These are phyloP conservation scores for Nicotiana obtusifolia DNA, from an alignment of 257 asterid genomes.

Conservation along the genomic window DNA sequence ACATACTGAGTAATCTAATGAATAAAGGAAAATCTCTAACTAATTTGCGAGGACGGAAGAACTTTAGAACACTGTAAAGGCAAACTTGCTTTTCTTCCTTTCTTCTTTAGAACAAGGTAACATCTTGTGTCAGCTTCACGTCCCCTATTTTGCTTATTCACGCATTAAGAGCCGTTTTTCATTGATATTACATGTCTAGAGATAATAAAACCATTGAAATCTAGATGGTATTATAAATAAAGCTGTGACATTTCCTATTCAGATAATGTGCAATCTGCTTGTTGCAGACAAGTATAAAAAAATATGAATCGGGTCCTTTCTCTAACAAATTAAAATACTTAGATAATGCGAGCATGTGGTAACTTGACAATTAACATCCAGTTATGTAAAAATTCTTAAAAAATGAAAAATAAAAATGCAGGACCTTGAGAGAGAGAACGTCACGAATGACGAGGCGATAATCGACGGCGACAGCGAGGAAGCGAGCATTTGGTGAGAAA, in stretches of 20 bases:
- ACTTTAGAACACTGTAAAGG: background rate
- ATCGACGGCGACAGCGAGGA: constrained; percentile 82
- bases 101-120: background rate
- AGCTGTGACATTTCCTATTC: background rate
- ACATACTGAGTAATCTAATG: background rate
- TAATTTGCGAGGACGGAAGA: background rate
- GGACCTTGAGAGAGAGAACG: constrained; percentile 80
- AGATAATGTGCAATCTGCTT: background rate
- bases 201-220: background rate
- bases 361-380: background rate
- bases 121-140: background rate
- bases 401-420: background rate
- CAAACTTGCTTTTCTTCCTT: background rate
- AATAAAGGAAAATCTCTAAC: background rate
- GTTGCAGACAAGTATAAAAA: background rate
- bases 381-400: background rate
- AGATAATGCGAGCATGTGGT: background rate
- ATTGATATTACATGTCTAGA: background rate
- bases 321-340: background rate
- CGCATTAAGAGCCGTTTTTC: background rate
- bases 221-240: background rate
- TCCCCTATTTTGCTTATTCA: background rate
- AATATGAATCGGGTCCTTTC: background rate
- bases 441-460: constrained; percentile 95
- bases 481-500: constrained; percentile 85